Conservation (phyloP, 805 yeast genomes). For the Starmerella gropengiesseri region DNA sequence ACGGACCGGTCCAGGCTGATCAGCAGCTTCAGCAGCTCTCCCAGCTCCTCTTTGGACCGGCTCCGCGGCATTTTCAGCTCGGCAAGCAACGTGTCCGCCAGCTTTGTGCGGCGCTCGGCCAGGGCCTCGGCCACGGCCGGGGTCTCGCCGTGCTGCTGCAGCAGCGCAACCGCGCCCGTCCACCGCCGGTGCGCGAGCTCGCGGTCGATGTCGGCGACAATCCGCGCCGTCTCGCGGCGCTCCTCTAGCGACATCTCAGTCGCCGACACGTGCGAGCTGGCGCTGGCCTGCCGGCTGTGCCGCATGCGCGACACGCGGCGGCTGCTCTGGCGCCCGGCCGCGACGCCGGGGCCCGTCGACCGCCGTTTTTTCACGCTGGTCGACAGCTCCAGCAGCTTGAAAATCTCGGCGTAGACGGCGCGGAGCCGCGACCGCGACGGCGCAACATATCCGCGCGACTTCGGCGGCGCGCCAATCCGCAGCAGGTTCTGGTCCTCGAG, state of each 20-base stretch:
- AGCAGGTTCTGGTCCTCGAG: constrained; percentile 29
- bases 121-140: constrained; percentile 11
- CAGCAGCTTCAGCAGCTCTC: constrained; percentile 30
- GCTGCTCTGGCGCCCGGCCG: neutral
- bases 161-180: constrained; percentile 33
- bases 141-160: constrained; percentile 4
- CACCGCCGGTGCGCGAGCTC: constrained; percentile 51
- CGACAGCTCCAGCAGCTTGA: constrained; percentile 17
- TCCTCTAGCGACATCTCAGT: constrained; percentile 41
- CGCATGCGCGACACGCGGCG: constrained; percentile 9
- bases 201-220: constrained; percentile 59
- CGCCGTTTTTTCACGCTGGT: neutral
- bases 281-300: constrained; percentile 7
- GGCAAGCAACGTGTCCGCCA: constrained; percentile 13
- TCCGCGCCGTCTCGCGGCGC: constrained; percentile 46
- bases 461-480: constrained; percentile 38
- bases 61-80: constrained; percentile 10
- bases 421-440: constrained; percentile 16
- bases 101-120: constrained; percentile 12
- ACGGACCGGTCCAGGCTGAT: constrained; percentile 36
- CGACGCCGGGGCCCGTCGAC: neutral
- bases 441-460: constrained; percentile 28
- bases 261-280: constrained; percentile 8
- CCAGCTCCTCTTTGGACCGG: constrained; percentile 6
- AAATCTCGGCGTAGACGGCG: constrained; percentile 12